Base-by-base conservation (phyloP, 2,329 filamentous ascomycete species). In the Fusarium temperatum region DNA sequence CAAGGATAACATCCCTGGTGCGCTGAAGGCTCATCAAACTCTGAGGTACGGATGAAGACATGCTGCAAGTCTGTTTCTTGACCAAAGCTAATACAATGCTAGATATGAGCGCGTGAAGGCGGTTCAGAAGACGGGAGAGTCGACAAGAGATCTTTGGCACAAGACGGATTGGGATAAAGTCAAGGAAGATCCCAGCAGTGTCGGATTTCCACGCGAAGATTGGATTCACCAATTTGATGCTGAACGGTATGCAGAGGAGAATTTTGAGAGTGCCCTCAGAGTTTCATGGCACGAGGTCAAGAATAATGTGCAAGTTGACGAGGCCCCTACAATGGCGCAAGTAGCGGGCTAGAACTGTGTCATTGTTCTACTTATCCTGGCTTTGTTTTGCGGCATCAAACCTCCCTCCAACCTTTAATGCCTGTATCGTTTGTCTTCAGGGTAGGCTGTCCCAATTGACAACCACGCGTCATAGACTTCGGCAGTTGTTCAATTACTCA, bases 161-260 rank as follows among this genome's bases (percentile, higher is more conserved):
- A 77, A 74, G 28, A 76, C 73, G 3, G 65, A 77, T 32, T 77
- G 75, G 75, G 61, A 38, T 6, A 60, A 64, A 8, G 75, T 75
- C 5, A 74, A 66, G 11, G 28, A 73, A 13, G 56, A 76, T 8
- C 75, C 75, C 0, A 60, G 42, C 3, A 76, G 64, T 3, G 74
- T 77, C 8, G 73, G 64, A 0, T 70, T 77, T 3, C 75, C 75
- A 1, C 60, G 73, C 2, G 75, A 77, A 9, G 75, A 73, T 11
- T 77, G 75, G 75, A 74, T 77, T 8, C 75, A 77, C 22, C 50
- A 63, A 1, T 77, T 77, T 12, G 75, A 77, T n/a, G 62, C 75
- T 2, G 75, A 77, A 18, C 36, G 35, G 6, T 57, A 77, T 42
- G 70, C 75, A 1, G 73, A 77, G 20, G 75, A 77, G 8, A 66